Base-by-base conservation (phyloP, 768 basidiomycete genomes). In the Roridomyces roridus region DNA sequence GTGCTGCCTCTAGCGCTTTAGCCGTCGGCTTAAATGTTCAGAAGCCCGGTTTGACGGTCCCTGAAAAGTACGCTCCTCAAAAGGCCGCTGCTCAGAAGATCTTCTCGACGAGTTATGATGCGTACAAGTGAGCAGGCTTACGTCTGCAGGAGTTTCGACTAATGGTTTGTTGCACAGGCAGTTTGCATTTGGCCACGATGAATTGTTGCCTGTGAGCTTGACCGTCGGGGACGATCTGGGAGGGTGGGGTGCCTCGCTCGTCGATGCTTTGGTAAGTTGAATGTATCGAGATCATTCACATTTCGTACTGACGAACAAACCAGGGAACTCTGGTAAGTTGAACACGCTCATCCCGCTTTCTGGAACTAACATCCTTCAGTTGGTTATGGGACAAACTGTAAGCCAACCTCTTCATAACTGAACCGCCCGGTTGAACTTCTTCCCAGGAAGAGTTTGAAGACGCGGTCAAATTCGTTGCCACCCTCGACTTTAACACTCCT, bases 151-250 rank as follows among this genome's bases (percentile, higher is more conserved):
- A n/a, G n/a, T n/a, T n/a, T n/a, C n/a, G n/a, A n/a, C n/a, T n/a
- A n/a, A n/a, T n/a, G n/a, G 45, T 11, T 35, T 10, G 2, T 42
- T 12, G 21, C 8, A 17, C 43, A 83, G 81, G 52, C 48, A 71
- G 46, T 75, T 74, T 50, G 83, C 83, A 1, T 82, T 75, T 59
- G 79, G 81, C 5, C 80, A 83, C 45, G 83, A 84, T 39, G 79
- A 82, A 28, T 34, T 68, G 41, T 18, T 46, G 17, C 65, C 65
- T 14, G 20, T 62, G 9, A 65, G 57, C 47, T 25, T 46, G n/a
- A 20, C 26, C 6, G 15, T 34, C 14, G 8, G 7, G 11, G 57
- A 55, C 44, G 51, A 43, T 44, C 31, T 48, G 14, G 39, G 40
- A 0, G 42, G 49, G 1, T 58, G 56, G 56, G 56, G 56, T n/a